These are phyloP conservation scores for Tagetes erecta DNA, from an alignment of 129 eudicot species.

Conservation along the genomic window DNA sequence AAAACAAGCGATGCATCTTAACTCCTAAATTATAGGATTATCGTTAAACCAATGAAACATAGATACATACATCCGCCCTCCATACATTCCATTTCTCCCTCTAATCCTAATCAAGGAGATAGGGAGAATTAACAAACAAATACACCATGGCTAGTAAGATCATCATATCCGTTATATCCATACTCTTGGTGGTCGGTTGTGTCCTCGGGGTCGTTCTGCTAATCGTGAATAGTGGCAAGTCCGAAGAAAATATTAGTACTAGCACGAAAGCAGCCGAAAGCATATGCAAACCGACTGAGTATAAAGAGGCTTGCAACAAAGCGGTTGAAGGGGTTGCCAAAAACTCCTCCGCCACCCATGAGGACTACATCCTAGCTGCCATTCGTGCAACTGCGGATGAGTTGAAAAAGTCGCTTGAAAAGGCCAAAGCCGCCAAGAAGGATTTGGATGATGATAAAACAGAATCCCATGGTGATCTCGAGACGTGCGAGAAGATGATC, in stretches of 20 bases:
- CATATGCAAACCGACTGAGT: constrained; percentile 51
- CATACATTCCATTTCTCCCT: constrained; percentile 32
- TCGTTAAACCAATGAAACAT: constrained; percentile 12
- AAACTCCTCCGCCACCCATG: constrained; percentile 55
- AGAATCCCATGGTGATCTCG: constrained; percentile 40
- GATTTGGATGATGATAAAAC: constrained; percentile 33
- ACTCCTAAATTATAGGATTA: constrained; percentile 27
- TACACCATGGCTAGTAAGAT: constrained; percentile 35
- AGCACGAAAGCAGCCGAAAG: constrained; percentile 44
- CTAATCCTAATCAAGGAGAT: constrained; percentile 23
- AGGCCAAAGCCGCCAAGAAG: constrained; percentile 35
- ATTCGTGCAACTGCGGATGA: constrained; percentile 53
- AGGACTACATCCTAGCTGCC: constrained; percentile 55
- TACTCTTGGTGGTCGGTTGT: constrained; percentile 44
- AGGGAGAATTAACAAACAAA: constrained; percentile 11
- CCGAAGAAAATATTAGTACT: constrained; percentile 30
- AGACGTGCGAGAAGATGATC: constrained; percentile 60
- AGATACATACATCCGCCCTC: constrained; percentile 27
- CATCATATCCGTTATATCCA: constrained; percentile 36
- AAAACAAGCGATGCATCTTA: constrained; percentile 25
- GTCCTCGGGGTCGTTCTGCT: constrained; percentile 40
- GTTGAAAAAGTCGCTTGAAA: constrained; percentile 44
- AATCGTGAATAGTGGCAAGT: constrained; percentile 33
- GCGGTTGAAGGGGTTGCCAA: constrained; percentile 46
- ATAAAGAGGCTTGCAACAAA: constrained; percentile 53